Percentiles rank a stretch among this genome's conserved stretches.
phyloP scores from a whole-genome alignment of 768 basidiomycete genomes.

The Calocera viscosa region DNA sequence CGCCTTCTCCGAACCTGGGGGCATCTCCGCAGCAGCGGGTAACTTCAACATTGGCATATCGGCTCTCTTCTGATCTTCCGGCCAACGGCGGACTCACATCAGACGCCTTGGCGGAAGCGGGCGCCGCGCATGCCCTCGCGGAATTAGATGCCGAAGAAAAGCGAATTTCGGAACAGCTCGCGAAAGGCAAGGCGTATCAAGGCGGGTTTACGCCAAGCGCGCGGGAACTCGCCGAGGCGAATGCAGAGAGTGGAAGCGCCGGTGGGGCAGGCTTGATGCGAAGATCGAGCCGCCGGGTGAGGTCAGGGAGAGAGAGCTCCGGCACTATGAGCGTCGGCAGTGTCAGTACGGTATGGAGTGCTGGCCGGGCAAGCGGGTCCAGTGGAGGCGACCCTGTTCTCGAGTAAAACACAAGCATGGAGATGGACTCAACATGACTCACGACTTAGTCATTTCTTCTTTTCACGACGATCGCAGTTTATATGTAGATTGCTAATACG shows the following conservation, averaged over 20 bases:
- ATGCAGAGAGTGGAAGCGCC: conserved; percentile 45
- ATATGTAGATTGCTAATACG: no score
- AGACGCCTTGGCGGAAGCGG: conserved; percentile 64
- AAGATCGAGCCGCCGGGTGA: conserved; percentile 30
- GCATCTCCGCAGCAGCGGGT: conserved; percentile 12
- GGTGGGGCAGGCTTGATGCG: conserved; percentile 23
- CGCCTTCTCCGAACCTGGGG: conserved; percentile 31
- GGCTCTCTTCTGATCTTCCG: conserved; percentile 43
- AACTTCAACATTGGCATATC: conserved; percentile 32
- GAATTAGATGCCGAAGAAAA: conserved; percentile 73
- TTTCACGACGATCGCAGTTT: no score
- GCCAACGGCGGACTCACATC: conserved; percentile 37
- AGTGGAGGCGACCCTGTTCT: not conserved
- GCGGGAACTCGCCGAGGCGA: conserved; percentile 21
- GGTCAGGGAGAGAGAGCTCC: conserved; percentile 9
- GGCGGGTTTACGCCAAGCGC: conserved; percentile 47
- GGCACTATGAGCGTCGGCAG: conserved; percentile 13
- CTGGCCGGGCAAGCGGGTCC: not conserved
- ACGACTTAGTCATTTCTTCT: no score
- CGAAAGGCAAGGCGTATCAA: conserved; percentile 70
- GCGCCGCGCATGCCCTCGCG: conserved; percentile 62
- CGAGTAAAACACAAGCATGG: not conserved
- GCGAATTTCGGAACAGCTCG: conserved; percentile 56
- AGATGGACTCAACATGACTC: not conserved
- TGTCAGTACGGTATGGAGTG: conserved; percentile 12